Evolutionary conservation across 495 filamentous ascomycete genomes (phyloP), one percentile per base, ranked within the genome.

Genomic region (Podospora australis): DNA sequence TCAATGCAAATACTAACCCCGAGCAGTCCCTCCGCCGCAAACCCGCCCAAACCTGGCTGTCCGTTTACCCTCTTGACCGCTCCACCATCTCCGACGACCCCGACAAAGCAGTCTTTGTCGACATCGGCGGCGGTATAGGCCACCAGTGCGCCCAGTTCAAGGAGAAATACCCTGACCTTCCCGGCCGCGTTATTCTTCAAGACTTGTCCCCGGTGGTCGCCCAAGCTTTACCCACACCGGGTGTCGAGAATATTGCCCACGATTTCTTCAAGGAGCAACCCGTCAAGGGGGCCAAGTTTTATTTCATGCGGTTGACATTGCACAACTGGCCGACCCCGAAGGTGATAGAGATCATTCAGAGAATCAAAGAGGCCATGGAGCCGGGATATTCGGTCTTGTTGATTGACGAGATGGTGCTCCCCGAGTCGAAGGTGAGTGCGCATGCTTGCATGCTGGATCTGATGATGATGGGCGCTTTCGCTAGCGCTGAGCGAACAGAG

Each of bases 81-180:
- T 34, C 17, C 7, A 38, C 7, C 10, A 13, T 28, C 4, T 29
- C 23, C n/a, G 14, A 7, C 4, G 24, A 28, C 22, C 3, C 39
- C 17, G 48, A 57, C 10, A 36, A 36, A 10, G 36, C 54, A 2
- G 22, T 78, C 26, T 66, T 78, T 24, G 74, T 82, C 11, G 73
- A 82, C 46, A 60, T 81, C 0, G 78, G 77, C 7, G 75, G 79
- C 29, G 65, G 72, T 1, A 60, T 71, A 23, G 78, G 78, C n/a
- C 72, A 81, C 20, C 74, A 80, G 38, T 67, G 67, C 36, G 58
- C 63, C 23, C 60, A 59, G 7, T 70, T 82, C 20, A 64, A 60
- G 26, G 58, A 69, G 38, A 70, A 59, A 39, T 70, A 64, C 22
- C 73, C 71, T 0, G 34, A 64, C 11, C 51, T 78, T 0, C 49